Evolutionary conservation across 371 early-diverging fungal species (phyloP), one percentile per base, ranked within the genome.

Genomic region (Mucor piriformis): DNA sequence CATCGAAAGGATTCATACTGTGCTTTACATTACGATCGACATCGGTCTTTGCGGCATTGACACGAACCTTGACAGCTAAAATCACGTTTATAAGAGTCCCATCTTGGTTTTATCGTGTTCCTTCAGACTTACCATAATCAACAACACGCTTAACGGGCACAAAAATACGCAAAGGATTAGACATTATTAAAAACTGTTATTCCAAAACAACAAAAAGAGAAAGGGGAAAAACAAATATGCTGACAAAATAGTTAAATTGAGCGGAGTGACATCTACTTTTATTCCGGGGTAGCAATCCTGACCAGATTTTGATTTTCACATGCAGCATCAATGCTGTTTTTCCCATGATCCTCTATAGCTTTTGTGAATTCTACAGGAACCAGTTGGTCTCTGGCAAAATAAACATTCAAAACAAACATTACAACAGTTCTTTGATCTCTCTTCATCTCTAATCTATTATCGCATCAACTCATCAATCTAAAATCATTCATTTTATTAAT

Each of bases 1-100:
- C 98, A 69, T 97, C 98, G 77, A 99, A 98, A 40, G 99, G 99
- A 81, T 99, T 99, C 92, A 98, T 94, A 67, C 94, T 93, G 87
- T 97, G 97, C 88, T 96, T 97, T 52, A 96, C 93, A 69, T 89
- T 90, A 29, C 94, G 95, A 73, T 97, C 99, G 66, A 97, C 95
- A 67, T 86, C 92, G 6, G 91, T 87, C 67, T 92, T 92, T 54
- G 91, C 87, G 46, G 92, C 80, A 70, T 92, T 92, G 43, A 99
- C 97, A 60, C 97, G 92, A 74, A 97, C 90, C 84, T 97, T 99
- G 84, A 96, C 97, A 47, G 97, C 81, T 81, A 63, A 46, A 34
- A 37, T 12, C 18, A 11, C 6, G n/a, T 16, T 21, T 12, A 34
- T 29, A 7, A 50, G 37, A 3, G 13, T 21, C 24, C 15, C 6